Base-by-base conservation (phyloP, 1,284 basidiomycete species). In the Malassezia sp. region DNA sequence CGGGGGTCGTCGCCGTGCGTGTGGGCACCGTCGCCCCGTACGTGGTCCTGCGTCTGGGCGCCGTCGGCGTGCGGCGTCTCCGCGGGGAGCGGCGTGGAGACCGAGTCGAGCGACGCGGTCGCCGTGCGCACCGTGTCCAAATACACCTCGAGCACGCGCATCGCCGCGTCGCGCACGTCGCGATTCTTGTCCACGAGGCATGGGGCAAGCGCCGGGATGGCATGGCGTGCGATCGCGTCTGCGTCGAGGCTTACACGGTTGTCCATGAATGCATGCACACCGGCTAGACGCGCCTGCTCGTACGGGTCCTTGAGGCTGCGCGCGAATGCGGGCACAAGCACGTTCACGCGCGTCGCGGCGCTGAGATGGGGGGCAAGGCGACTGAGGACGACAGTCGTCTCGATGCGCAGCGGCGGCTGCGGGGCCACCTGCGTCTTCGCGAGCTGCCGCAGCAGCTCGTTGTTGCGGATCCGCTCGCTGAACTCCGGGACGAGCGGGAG, bases 301-400 rank as follows among this genome's bases (percentile, higher is more conserved):
- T 96, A 97, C 0, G 80, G 72, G 69, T 97, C 93, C 63, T 89
- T 89, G 37, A 97, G 71, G 8, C 86, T 85, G 44, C 88, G 79
- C 1, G 83, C 78, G 69, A 97, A 97, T 1, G 93, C 93, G 1
- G 91, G 88, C 0, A 96, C 84, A 2, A 99, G 79, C 9, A 99
- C 88, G 66, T 95, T 96, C 3, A 38, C 35, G 67, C 90, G 88
- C 5, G 91, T 96, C 57, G 86, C 82, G 49, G 84, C 78, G 1
- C 84, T 83, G 2, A 97, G 75, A 2, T 79, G 79, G 0, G 87
- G 87, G 0, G 85, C 87, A 3, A 99, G 77, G 9, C 90, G 79
- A 8, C 91, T 91, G 33, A 99, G 80, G 4, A 97, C 79, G 57
- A 97, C 93, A 64, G 89, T 96, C 0, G 91, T 95, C 67, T 97